Base-by-base conservation (phyloP, 371 early-diverging fungal genomes). In the Zychaea mexicana region DNA sequence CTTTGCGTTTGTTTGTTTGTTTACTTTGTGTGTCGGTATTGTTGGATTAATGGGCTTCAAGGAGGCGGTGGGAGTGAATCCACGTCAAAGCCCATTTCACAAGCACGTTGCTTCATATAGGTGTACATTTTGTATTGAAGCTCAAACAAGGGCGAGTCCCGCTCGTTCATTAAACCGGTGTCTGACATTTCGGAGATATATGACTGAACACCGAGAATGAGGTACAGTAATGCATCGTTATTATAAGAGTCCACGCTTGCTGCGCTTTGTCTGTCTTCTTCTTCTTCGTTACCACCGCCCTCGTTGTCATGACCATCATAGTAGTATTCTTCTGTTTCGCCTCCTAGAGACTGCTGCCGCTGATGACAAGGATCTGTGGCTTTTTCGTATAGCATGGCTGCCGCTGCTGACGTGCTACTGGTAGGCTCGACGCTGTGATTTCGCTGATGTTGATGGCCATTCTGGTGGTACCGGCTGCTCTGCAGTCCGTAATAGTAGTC, bases 71-170 rank as follows among this genome's bases (percentile, higher is more conserved):
- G 49, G 13, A 49, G 49, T 24, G 49, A 49, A 6, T 49, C 49
- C 21, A 49, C 49, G 24, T 49, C 22, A 22, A 49, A 49, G 9
- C 59, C 59, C 69, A 76, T 66, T 47, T 79, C 74, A 32, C 46
- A 68, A 21, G 73, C 77, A 60, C 72, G 72, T 59, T 76, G 79
- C 49, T 72, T 79, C 58, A 79, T 74, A 59, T 76, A 79, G 53
- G 69, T 72, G 42, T 79, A 79, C 74, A 79, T 79, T 62, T 79
- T 79, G 60, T 79, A 79, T 66, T 79, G 79, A 19, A 79, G 67
- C 9, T 74, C 71, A 22, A 76, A 62, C 8, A 79, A 57, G 27
- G 74, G 79, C 10, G 59, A 58, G 17, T 58, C 59, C 22, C 6
- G 21, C 49, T 49, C 49, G 22, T 58, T 58, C 38, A 58, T 39